phyloP scores from a whole-genome alignment of 164 flowering plant genomes.

The Houttuynia cordata region DNA sequence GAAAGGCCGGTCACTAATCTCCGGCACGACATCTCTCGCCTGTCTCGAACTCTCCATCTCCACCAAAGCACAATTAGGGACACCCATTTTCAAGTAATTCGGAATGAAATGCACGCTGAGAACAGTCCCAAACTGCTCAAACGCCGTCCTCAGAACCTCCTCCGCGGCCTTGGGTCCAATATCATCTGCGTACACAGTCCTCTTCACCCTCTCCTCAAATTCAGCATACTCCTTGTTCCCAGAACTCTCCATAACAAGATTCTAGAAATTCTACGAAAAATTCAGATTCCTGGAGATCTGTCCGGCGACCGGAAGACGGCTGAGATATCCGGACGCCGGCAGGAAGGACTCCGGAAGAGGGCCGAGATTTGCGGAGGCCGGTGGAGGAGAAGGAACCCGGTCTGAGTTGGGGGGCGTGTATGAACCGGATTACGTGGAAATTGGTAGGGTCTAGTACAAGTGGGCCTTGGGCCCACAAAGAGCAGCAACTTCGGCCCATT shows the following conservation, averaged over 20 bases:
- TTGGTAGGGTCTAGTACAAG: no score
- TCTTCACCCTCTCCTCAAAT: constrained; percentile 48
- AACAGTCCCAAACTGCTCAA: constrained; percentile 68
- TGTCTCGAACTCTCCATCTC: constrained; percentile 46
- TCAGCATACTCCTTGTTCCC: constrained; percentile 31
- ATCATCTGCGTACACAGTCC: constrained; percentile 57
- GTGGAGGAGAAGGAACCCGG: no score
- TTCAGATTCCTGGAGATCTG: no score
- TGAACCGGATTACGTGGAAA: no score
- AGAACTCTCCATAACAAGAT: constrained; percentile 10
- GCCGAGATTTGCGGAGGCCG: no score
- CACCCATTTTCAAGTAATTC: constrained; percentile 29
- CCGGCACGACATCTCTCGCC: constrained; percentile 23
- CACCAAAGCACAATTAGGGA: constrained; percentile 45
- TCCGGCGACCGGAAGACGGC: no score
- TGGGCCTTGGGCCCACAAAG: no score
- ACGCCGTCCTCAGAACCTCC: constrained; percentile 42
- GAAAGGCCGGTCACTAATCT: constrained; percentile 29
- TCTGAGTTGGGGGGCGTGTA: no score
- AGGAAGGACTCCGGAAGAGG: no score
- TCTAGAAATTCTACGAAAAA: no score
- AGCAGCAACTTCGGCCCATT: no score
- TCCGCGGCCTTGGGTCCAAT: constrained; percentile 48
- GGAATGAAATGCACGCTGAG: constrained; percentile 41
- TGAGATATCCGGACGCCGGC: no score